Evolutionary conservation across 148 eudicot genomes (phyloP), one percentile per base, ranked within the genome.

Genomic region (Rhododendron mucronatum): DNA sequence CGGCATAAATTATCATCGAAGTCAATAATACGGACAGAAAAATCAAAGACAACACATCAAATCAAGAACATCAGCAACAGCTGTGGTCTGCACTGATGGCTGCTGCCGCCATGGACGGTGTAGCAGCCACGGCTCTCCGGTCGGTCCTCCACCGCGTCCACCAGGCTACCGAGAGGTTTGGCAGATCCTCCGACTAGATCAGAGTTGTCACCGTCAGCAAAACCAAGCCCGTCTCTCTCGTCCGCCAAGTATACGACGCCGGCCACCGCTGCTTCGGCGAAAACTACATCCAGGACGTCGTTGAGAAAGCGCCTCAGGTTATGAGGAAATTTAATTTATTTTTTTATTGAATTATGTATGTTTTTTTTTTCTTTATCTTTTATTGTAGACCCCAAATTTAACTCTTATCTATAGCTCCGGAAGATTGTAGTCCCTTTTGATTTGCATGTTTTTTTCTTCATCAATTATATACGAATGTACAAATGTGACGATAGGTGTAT

Each of bases 291-390:
- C 98, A 97, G 71, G 99, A 97, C 80, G 83, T 97, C 73, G 37
- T 95, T 30, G 98, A 97, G 9, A 97, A 97, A 93, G 95, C 98
- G 44, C 98, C 98, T 74, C 96, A 94, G 95, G 99, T 95, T n/a
- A 7, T 16, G 10, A 6, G 83, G 28, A 81, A 55, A 1, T 30
- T 55, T 65, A 5, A 30, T 5, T 41, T 41, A 41, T 4, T 41
- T 33, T 33, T 73, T 30, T 30, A 30, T 30, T 30, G 30, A 30
- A 30, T 30, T 30, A 30, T 30, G 30, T 30, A 30, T 30, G 30
- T 30, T 30, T 30, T 30, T 0, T 30, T 30, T 30, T 30, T 30
- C 30, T 30, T 30, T 30, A 30, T 30, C 30, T 30, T 30, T 30
- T 0, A 30, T 30, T 30, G 30, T 30, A 30, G 30, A 30, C 30